These are phyloP conservation scores for Neurospora pannonica DNA, from an alignment of 495 filamentous ascomycete genomes.

Conservation along the genomic window DNA sequence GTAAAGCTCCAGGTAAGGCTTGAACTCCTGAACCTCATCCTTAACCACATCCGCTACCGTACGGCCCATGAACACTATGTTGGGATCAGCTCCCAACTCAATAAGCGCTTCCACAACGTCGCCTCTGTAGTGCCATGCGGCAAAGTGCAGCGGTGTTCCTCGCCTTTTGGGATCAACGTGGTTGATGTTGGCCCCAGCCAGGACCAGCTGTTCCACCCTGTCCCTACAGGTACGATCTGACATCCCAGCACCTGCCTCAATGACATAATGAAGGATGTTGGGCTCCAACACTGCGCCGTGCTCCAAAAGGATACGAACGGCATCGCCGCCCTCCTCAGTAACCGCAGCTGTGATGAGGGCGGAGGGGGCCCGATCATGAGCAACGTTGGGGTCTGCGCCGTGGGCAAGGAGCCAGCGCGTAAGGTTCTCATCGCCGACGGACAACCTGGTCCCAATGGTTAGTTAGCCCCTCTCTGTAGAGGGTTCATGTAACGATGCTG, in stretches of 20 bases:
- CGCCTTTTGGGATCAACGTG: background rate
- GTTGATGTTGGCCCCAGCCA: background rate
- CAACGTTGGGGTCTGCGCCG: background rate
- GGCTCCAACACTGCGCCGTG: background rate
- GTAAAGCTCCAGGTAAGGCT: background rate
- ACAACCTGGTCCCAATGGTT: background rate
- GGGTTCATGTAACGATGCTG: background rate
- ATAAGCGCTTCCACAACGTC: background rate
- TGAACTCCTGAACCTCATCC: background rate
- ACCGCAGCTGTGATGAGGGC: background rate
- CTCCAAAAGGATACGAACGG: background rate
- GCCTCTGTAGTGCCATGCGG: background rate
- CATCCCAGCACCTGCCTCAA: too few species aligned
- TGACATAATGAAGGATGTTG: background rate
- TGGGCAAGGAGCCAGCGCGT: background rate
- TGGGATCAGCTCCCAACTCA: background rate
- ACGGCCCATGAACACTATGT: background rate
- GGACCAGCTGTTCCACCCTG: background rate
- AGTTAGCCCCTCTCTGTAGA: background rate
- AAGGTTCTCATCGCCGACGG: background rate
- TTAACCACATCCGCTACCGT: background rate
- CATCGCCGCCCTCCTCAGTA: accelerated
- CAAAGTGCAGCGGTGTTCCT: background rate
- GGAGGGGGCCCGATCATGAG: background rate
- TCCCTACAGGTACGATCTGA: too few species aligned